Conservation (phyloP, 148 eudicot species). For the Fagopyrum homotropicum region DNA sequence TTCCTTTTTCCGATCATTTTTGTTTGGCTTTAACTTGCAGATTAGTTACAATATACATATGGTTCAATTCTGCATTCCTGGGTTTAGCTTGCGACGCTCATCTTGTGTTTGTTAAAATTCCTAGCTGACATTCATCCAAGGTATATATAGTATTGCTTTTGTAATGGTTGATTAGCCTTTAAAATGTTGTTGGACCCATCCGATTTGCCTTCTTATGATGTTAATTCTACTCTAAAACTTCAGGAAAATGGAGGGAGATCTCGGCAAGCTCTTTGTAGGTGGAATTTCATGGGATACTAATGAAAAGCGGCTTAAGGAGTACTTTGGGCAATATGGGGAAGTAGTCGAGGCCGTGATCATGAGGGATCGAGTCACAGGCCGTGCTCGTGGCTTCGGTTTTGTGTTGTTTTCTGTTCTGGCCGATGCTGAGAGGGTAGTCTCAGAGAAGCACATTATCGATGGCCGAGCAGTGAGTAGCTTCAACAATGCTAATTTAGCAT, state of each 20-base stretch:
- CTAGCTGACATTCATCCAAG: conserved; percentile 34
- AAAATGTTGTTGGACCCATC: conserved; percentile 22
- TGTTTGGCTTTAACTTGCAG: not conserved
- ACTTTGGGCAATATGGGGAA: conserved; percentile 71
- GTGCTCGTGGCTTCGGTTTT: conserved; percentile 90
- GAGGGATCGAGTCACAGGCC: conserved; percentile 77
- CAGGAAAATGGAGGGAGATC: conserved; percentile 72
- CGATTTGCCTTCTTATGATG: conserved; percentile 14
- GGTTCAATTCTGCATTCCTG: conserved; percentile 26
- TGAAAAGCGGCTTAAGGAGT: conserved; percentile 71
- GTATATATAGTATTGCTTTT: conserved; percentile 16
- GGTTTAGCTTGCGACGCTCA: conserved; percentile 33
- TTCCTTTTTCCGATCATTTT: not conserved
- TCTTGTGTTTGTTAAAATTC: conserved; percentile 36
- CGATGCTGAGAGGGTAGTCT: conserved; percentile 70
- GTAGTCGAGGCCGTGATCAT: conserved; percentile 77
- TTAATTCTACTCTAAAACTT: conserved; percentile 20
- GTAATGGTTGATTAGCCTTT: conserved; percentile 27
- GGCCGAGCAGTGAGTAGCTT: conserved; percentile 69
- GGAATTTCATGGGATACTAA: conserved; percentile 96
- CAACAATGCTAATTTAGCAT: not conserved
- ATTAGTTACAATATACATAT: conserved; percentile 33
- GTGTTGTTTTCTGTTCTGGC: conserved; percentile 62
- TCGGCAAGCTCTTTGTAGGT: conserved; percentile 77
- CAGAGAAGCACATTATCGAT: conserved; percentile 81